Base-by-base conservation (phyloP, 108 stramenopile genomes). In the Cyclostephanos invisitatus region DNA sequence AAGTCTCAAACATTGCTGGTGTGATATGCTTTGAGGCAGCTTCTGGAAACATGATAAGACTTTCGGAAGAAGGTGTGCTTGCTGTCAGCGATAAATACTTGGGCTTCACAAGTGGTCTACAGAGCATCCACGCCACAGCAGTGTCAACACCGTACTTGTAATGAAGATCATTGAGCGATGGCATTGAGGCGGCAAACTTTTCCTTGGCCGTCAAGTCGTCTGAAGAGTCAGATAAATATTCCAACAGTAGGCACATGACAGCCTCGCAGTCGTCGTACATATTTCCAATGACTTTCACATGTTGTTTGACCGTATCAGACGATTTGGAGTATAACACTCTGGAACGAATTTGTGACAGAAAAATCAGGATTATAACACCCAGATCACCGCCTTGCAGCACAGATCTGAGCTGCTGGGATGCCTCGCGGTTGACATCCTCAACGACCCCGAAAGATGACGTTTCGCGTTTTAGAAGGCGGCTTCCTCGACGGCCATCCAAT, bases 401-500 rank as follows among this genome's bases (percentile, higher is more conserved):
- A 4, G 50, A 25, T 20, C 87, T 73, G 11, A 96, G 75, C 14
- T 68, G 67, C 12, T 72, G 49, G 2, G 84, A 79, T 11, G 94
- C 85, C 17, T 58, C 64, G 4, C 54, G 59, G 53, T 91, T 91
- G 63, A 88, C 57, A 35, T 89, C 67, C 44, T 93, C 90, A 8
- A 91, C 86, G 27, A 96, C 84, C 10, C 95, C 93, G 86, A 96
- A 96, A 5, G 87, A 85, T 70, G 90, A 90, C 0, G 92, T 94
- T 75, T 96, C 92, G 12, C 89, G 67, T 51, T 88, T 86, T 55
- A 96, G 84, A 17, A 83, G 67, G 10, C 73, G 64, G 12, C 85
- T 87, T 47, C 93, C 93, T 35, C 86, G 83, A 22, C 89, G 60
- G 25, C 93, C 91, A 36, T 90, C 89, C 50, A 96, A 68, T 71